These are phyloP conservation scores for Ophiostoma australiae DNA, from an alignment of 2,329 filamentous ascomycete species.

Conservation along the genomic window DNA sequence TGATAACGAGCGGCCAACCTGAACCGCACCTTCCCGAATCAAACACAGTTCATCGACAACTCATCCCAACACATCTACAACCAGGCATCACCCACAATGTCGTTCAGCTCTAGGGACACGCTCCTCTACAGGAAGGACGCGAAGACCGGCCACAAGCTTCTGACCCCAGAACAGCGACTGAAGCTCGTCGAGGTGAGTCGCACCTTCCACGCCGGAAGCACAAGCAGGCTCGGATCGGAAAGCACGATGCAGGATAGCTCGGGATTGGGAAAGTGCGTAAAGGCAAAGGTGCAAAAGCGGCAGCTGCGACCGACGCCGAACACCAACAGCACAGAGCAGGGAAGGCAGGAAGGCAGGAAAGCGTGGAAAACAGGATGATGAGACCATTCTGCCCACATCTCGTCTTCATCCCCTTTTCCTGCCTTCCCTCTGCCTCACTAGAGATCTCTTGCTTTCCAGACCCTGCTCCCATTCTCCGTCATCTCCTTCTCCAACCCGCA, in stretches of 20 bases:
- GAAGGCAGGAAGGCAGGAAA: not conserved
- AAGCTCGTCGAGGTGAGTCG: conserved; percentile 42
- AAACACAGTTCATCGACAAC: not conserved
- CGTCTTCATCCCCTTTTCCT: not conserved
- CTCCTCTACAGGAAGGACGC: conserved; percentile 44
- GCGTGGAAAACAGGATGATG: not conserved
- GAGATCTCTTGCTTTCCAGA: not conserved
- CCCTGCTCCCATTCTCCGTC: not conserved
- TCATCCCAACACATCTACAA: conserved; percentile 1
- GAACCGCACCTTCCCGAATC: conserved; percentile 19
- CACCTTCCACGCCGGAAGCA: conserved; percentile 9
- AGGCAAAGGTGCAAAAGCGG: conserved; percentile 5
- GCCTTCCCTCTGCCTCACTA: not conserved
- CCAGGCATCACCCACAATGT: conserved; percentile 33
- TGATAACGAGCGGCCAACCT: conserved; percentile 19
- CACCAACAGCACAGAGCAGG: not conserved
- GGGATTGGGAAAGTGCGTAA: not conserved
- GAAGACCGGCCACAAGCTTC: conserved; percentile 39
- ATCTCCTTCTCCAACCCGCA: not conserved
- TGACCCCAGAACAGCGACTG: conserved; percentile 43
- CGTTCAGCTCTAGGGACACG: conserved; percentile 37
- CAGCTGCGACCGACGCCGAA: conserved; percentile 19
- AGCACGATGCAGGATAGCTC: not conserved
- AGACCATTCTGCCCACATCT: not conserved
- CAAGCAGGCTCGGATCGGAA: not conserved